Conservation (phyloP, 306 rosid species). For the Purshia tridentata region DNA sequence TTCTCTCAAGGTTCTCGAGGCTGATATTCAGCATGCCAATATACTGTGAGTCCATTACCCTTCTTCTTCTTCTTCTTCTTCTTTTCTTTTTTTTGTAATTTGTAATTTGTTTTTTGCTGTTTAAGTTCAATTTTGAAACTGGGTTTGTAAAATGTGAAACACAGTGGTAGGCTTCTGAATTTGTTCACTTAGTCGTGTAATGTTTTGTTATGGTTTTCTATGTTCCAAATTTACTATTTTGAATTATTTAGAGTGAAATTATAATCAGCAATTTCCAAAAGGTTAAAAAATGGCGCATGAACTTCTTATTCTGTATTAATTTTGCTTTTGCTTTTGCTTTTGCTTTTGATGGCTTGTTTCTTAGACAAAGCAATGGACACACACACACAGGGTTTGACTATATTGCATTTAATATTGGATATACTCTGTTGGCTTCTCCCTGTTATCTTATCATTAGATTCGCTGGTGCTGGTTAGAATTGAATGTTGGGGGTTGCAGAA, state of each 20-base stretch:
- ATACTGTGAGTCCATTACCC: conserved; percentile 48
- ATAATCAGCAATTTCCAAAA: neutral
- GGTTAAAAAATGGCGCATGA: neutral
- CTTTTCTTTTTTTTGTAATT: no score
- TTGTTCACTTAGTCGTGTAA: neutral
- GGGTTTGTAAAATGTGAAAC: conserved; percentile 7
- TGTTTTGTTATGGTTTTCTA: neutral
- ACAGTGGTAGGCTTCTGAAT: neutral
- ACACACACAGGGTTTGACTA: neutral
- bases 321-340: conserved; percentile 11
- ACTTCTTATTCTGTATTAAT: neutral
- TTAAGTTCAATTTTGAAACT: neutral
- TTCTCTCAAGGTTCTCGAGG: conserved; percentile 65
- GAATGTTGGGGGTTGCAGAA: neutral
- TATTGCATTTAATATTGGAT: neutral
- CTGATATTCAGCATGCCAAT: conserved; percentile 81
- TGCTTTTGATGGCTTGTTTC: neutral
- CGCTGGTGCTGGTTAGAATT: neutral
- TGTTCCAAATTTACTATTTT: neutral
- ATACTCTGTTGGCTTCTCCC: neutral
- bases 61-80: neutral
- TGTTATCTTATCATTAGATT: neutral
- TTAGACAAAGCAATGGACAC: neutral
- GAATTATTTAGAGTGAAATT: neutral
- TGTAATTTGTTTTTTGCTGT: neutral